phyloP scores from a whole-genome alignment of 1,139 yeast species.

The Geotrichum fermentans region DNA sequence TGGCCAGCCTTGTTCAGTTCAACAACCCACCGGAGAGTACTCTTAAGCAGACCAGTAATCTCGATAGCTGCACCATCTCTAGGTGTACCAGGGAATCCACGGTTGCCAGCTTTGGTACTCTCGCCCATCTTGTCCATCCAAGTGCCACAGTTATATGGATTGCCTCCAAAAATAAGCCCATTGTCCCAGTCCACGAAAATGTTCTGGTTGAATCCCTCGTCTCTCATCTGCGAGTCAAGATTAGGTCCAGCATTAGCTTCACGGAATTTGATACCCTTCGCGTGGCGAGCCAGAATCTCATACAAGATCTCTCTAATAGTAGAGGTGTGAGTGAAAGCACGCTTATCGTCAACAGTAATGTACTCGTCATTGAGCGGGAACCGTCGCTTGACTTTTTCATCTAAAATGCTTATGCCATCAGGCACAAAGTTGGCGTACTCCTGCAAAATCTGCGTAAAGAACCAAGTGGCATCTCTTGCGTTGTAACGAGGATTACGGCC shows the following conservation, averaged over 20 bases:
- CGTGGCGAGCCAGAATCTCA: slow-evolving; percentile 82
- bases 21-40: slow-evolving; percentile 74
- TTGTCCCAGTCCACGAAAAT: slow-evolving; percentile 81
- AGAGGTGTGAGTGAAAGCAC: slow-evolving; percentile 69
- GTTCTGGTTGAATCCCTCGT: slow-evolving; percentile 84
- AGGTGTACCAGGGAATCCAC: slow-evolving; percentile 94
- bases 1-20: slow-evolving; percentile 50
- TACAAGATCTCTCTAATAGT: slow-evolving; percentile 71
- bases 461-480: slow-evolving; percentile 98
- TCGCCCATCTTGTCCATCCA: slow-evolving; percentile 99
- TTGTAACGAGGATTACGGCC: slow-evolving; percentile 92
- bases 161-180: slow-evolving; percentile 88
- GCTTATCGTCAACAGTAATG: slow-evolving; percentile 60
- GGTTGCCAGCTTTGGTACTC: slow-evolving; percentile 71
- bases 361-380: slow-evolving; percentile 87
- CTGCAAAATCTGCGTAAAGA: slow-evolving; percentile 79
- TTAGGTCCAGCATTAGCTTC: slow-evolving; percentile 94
- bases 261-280: slow-evolving; percentile 77
- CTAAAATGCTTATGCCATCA: slow-evolving; percentile 58
- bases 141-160: slow-evolving; percentile 90
- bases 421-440: slow-evolving; percentile 71
- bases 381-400: slow-evolving; percentile 70
- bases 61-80: slow-evolving; percentile 97
- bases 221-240: slow-evolving; percentile 86
- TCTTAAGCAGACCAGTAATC: slow-evolving; percentile 81